A percentile compares a stretch with the other conserved stretches of the same genome.
phyloP scores from a whole-genome alignment of 768 basidiomycete species.

The Lactifluus subvellereus region DNA sequence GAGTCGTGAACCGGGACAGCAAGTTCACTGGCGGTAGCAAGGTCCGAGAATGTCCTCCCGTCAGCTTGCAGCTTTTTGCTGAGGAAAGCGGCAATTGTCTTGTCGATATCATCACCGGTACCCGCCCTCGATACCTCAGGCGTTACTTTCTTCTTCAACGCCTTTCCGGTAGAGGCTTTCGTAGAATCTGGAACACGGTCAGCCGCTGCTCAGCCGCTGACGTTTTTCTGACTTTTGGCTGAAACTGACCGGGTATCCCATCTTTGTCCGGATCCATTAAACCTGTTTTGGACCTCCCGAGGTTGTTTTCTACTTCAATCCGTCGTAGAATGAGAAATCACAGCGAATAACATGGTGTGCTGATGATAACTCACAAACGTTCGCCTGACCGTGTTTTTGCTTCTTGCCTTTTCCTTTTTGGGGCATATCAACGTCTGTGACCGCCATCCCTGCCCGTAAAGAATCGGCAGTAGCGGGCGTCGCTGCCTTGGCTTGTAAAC shows the following conservation, averaged over 20 bases:
- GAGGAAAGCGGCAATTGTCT: conserved; percentile 16
- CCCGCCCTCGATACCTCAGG: background rate
- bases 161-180: background rate
- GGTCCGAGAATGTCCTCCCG: background rate
- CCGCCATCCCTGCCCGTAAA: background rate
- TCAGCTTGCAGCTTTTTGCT: background rate
- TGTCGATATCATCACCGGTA: conserved; percentile 14
- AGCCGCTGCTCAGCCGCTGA: background rate
- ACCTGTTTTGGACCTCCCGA: background rate
- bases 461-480: background rate
- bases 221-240: background rate
- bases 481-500: background rate
- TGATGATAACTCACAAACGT: conserved; percentile 3
- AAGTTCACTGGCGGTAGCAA: background rate
- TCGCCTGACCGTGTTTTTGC: background rate
- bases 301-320: background rate
- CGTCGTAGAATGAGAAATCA: background rate
- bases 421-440: background rate
- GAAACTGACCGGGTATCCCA: conserved; percentile 6
- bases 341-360: background rate
- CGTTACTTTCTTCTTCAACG: background rate
- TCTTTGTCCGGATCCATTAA: background rate
- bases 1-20: background rate
- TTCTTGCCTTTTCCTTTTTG: background rate
- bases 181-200: conserved; percentile 1